Base-by-base conservation (phyloP, 768 basidiomycete genomes). In the Chalciporus sphaerocephalus region DNA sequence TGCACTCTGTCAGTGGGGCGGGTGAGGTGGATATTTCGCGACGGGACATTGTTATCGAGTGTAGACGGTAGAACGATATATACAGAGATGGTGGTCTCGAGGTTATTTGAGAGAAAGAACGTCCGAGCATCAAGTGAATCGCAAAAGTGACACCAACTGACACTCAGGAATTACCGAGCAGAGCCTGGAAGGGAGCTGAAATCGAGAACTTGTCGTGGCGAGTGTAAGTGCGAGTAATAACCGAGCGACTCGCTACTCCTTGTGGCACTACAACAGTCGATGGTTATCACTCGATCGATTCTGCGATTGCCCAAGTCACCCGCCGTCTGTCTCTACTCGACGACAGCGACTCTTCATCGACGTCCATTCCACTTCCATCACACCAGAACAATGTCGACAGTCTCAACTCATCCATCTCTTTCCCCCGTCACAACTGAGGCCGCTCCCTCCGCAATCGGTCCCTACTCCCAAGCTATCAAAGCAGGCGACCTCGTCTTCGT, bases 381-480 rank as follows among this genome's bases (percentile, higher is more conserved):
- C 30, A n/a, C 13, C 30, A 32, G 30, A n/a, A 32, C 4, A n/a
- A 32, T 32, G 30, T 32, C 30, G 4, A 32, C 30, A 15, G 30
- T 32, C 4, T 15, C 30, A 4, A 32, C 30, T 7, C 30, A 32
- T n/a, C 15, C 12, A 15, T 32, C 30, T n/a, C 30, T 32, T 7
- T 32, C 30, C 30, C 30, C 30, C 15, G 30, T 32, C n/a, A 40
- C 66, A 64, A 42, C 37, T 57, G 22, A 60, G 90, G 89, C 75
- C 58, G 88, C 89, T 5, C 80, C 89, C 1, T 74, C 80, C 15
- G 88, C 89, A 0, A 80, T 92, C 48, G 90, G 90, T 1, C 92
- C 92, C 24, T 95, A 95, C 69, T 83, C 81, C 2, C 88, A 95
- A 70, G 94, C 83, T 4, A 79, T 94, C 69, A 87, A 86, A 60